These are phyloP conservation scores for Plasmodium gallinaceum DNA, from an alignment of 169 alveolate species.

Conservation along the genomic window DNA sequence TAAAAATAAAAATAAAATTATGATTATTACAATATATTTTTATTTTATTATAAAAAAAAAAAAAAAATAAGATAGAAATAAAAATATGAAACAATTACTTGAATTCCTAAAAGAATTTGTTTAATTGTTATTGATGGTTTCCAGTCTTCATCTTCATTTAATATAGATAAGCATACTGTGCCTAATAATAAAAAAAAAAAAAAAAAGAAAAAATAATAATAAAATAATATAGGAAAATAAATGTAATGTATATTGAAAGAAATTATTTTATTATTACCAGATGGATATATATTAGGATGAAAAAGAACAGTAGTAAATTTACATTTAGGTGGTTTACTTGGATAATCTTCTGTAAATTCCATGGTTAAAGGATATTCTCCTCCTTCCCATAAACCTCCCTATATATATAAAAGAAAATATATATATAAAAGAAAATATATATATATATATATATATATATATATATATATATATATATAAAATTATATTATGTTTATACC, in stretches of 20 bases:
- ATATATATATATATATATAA: conserved; percentile 2
- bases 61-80: not conserved
- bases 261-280: conserved; percentile 87
- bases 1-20: not conserved
- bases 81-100: conserved; percentile 80
- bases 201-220: not conserved
- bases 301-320: conserved; percentile 96
- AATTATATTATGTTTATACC: conserved; percentile 79
- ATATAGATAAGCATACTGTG: conserved; percentile 97
- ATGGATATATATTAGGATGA: conserved; percentile 98
- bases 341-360: conserved; percentile 99
- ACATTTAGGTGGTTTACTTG: conserved; percentile 99
- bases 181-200: conserved; percentile 16
- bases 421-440: not conserved
- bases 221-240: not conserved
- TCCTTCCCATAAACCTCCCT: conserved; percentile 96
- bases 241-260: not conserved
- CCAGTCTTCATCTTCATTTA: conserved; percentile 99
- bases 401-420: conserved; percentile 2
- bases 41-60: conserved; percentile 9
- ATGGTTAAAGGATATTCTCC: conserved; percentile 97
- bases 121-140: conserved; percentile 99
- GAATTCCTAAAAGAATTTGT: conserved; percentile 97
- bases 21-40: not conserved
- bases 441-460: not conserved